Percentiles rank a stretch among this genome's conserved stretches.
phyloP scores from a whole-genome alignment of 169 alveolate species.

The Perkinsus marinus region DNA sequence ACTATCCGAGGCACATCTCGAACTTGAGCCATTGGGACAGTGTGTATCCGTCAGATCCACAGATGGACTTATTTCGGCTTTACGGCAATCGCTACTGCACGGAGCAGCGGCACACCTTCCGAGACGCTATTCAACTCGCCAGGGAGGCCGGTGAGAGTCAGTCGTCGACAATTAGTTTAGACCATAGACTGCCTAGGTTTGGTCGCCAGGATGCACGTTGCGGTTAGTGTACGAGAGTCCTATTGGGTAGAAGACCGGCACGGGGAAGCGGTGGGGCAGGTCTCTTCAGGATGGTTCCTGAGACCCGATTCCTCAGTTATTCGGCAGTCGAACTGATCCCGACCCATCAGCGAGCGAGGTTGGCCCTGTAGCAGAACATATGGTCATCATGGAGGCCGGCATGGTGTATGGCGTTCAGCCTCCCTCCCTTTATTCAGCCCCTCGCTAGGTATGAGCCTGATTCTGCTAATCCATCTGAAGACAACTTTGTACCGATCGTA shows the following conservation, averaged over 20 bases:
- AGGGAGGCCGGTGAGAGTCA: neutral
- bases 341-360: neutral
- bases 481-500: neutral
- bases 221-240: neutral
- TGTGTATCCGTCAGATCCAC: neutral
- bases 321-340: neutral
- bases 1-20: neutral
- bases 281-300: neutral
- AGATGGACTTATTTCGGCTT: neutral
- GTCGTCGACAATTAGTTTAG: too few species aligned
- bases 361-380: neutral
- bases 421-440: neutral
- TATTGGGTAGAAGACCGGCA: neutral
- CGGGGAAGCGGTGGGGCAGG: neutral
- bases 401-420: neutral
- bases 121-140: neutral
- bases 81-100: neutral
- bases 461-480: neutral
- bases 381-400: neutral
- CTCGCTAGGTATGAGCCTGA: neutral
- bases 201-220: neutral
- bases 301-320: neutral
- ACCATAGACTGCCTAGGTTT: neutral
- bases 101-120: neutral
- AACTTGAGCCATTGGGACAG: neutral